Base-by-base conservation (phyloP, 495 filamentous ascomycete species). In the Neohortaea acidophila region DNA sequence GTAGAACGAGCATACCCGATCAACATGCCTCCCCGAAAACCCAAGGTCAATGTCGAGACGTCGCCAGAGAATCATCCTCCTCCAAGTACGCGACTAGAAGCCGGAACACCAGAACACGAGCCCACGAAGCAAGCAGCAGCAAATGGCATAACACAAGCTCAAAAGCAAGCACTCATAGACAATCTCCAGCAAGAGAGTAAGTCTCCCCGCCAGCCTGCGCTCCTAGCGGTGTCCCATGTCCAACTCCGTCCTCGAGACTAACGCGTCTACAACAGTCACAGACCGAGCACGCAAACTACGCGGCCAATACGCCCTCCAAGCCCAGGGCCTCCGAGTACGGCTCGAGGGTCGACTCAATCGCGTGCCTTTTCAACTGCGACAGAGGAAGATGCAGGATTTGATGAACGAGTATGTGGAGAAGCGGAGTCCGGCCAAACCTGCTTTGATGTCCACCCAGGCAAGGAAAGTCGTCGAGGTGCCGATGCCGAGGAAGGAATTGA, bases 301-400 rank as follows among this genome's bases (percentile, higher is more conserved):
- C 45, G 77, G 86, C 3, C 85, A 91, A 58, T 94, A 91, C 63
- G 77, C 77, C 22, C 66, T 91, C 23, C 85, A 92, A 58, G 78
- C 83, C 10, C 77, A 83, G 54, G 80, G 80, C 43, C 69, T 96
- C 10, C 71, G 77, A 28, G 74, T 84, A 32, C 79, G 89, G 27
- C 77, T 99, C 21, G 87, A 96, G 62, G 79, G 93, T 58, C 82
- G 89, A 55, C 69, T 99, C 59, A 93, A 94, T 53, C 81, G 89
- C 31, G 85, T 99, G 31, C 89, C 89, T 6, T 65, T 72, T 26
- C 72, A 75, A 11, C 59, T 93, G 41, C 77, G 89, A 38, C 80
- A 77, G 50, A 70, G 69, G 21, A 94, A 70, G 30, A 86, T 99
- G 72, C 77, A 76, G 37, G 86, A 93, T 21, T 65, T 96, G 4